Evolutionary conservation across 2,329 filamentous ascomycete genomes (phyloP), one percentile per base, ranked within the genome.

Genomic region (Zopfia rhizophila): DNA sequence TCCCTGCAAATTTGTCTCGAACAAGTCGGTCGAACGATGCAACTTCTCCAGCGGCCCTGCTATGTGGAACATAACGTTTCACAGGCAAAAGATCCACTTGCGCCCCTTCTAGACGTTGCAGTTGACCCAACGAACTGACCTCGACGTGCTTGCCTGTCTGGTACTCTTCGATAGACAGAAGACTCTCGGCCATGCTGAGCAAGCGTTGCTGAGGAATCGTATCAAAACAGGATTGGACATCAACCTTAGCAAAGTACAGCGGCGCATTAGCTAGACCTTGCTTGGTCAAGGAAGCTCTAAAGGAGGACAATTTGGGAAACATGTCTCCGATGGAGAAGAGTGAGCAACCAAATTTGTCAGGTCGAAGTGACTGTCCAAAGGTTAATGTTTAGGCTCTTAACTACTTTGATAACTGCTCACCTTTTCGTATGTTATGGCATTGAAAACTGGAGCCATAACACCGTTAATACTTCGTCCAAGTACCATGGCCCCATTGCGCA

Each of bases 191-290:
- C 18, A 97, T 76, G 17, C 78, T 68, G 23, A 97, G 65, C 13
- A 97, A 77, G 1, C 84, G 83, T 18, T 81, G 73, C 67, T 97
- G 94, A 0, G 94, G 94, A 31, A 99, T 97, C 0, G 89, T 96
- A 70, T 99, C 94, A 67, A 97, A 99, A 59, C 93, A 96, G 2
- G 90, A 85, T 66, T 90, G 84, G 14, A 99, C 92, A 64, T 99
- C 94, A 10, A 96, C 78, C 68, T 99, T 99, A 49, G 87, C 92
- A 72, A 97, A 96, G 71, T 89, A 97, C 1, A 97, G 72, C 4
- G 71, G 77, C 7, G 65, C 60, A 0, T 72, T 59, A 0, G 55
- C 52, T 1, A 70, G 46, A 0, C 72, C 70, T 17, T 68, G 61
- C 22, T 64, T 39, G 18, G 56, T 32, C 8, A 88, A 66, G 1